Base-by-base conservation (phyloP, 2,329 filamentous ascomycete species). In the Helotiales sp. region DNA sequence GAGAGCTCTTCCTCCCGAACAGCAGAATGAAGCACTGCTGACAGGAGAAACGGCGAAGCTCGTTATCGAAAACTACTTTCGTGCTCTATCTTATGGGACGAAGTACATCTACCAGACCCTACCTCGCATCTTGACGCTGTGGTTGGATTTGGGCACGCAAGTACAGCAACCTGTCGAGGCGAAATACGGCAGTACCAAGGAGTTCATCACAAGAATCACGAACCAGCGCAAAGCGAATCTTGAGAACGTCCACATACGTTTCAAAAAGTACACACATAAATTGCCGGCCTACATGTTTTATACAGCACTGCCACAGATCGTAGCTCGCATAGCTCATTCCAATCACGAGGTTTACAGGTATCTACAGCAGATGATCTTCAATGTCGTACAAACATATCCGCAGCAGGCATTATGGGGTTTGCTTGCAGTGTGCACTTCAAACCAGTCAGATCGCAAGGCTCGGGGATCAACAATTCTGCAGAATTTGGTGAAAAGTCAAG, bases 51-150 rank as follows among this genome's bases (percentile, higher is more conserved):
- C 90, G 22, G 89, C 93, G 1, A 93, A 94, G 75, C 85, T 97
- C 17, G 92, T 99, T 40, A 92, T 98, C 71, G 93, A 97, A 75
- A 97, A 97, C 76, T 97, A 97, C 75, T 83, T 97, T 52, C 88
- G 95, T 30, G 96, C 94, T 2, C 85, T 97, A 52, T 89, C 89
- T 30, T 95, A 90, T 72, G 96, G 96, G 34, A 96, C 93, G 55
- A 99, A 98, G 79, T 97, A 98, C 78, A 87, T 97, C 50, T 97
- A 97, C 75, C 94, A 98, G 78, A 97, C 94, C 0, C 83, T 99
- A 37, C 96, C 96, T 0, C 92, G 96, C 69, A 85, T 97, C 54
- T 81, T 99, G 47, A 99, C 96, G 0, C 83, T 99, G 2, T 99
- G 96, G 95, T 84, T 99, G 43, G 95, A 97, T 74, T 86, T 99